Conservation (phyloP, 1,284 basidiomycete species). For the Athelia sp. region DNA sequence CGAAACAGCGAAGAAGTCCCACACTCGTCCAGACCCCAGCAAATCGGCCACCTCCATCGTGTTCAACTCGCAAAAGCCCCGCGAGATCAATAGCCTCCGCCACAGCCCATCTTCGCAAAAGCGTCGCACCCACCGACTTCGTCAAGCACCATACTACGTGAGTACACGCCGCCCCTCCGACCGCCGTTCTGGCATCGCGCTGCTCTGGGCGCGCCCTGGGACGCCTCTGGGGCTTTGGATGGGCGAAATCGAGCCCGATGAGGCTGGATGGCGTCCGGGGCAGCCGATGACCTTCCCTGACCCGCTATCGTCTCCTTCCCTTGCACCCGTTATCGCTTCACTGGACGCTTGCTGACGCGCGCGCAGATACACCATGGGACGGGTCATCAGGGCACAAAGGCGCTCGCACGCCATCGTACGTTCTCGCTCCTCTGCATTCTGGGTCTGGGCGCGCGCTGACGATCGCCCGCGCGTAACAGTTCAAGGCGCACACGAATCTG, state of each 20-base stretch:
- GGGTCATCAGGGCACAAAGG: slow-evolving; percentile 83
- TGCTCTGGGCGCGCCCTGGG: not conserved
- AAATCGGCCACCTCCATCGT: no score
- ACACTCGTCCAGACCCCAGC: no score
- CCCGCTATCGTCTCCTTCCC: slow-evolving; percentile 1
- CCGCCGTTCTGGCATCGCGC: not conserved
- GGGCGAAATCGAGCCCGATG: not conserved
- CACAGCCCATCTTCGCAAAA: not conserved
- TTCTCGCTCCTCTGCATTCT: slow-evolving; percentile 12
- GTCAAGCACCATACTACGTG: not conserved
- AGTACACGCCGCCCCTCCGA: not conserved
- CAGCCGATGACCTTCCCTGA: not conserved
- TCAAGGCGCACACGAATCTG: slow-evolving; percentile 94
- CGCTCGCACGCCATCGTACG: slow-evolving; percentile 83
- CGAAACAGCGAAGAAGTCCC: no score
- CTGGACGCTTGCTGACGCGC: slow-evolving; percentile 71
- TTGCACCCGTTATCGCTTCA: slow-evolving; percentile 40
- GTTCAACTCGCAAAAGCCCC: no score
- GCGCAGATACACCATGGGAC: slow-evolving; percentile 69
- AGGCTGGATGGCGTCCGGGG: not conserved
- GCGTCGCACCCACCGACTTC: not conserved
- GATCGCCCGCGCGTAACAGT: slow-evolving; percentile 38
- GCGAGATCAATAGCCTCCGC: no score
- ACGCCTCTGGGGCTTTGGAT: not conserved
- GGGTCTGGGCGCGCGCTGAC: slow-evolving; percentile 59